Evolutionary conservation across 768 basidiomycete species (phyloP).

Genomic region (Hygrophorus russula): DNA sequence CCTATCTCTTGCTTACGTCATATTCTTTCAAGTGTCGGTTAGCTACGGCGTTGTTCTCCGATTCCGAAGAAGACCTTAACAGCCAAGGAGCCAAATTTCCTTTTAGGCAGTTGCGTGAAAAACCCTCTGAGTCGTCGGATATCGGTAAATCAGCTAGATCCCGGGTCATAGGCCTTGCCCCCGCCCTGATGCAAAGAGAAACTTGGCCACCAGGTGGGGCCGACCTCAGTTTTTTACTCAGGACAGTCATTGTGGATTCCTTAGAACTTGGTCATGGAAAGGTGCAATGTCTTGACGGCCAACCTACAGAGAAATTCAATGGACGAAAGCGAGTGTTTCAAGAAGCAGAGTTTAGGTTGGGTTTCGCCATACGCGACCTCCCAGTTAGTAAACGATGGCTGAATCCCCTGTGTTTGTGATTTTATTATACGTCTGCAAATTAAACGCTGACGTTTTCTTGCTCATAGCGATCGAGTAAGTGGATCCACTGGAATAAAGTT

Average conservation of each 20-base stretch:
- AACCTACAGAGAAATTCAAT: not conserved
- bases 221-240: constrained; percentile 72
- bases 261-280: constrained; percentile 26
- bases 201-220: constrained; percentile 84
- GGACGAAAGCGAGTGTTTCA: constrained; percentile 24
- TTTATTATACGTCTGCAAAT: not conserved
- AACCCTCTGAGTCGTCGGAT: not conserved
- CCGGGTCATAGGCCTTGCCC: constrained; percentile 66
- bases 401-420: constrained; percentile 65
- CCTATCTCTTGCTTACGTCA: constrained; percentile 64
- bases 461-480: constrained; percentile 38
- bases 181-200: constrained; percentile 58
- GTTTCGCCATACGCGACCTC: constrained; percentile 75
- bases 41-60: constrained; percentile 65
- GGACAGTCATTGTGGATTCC: constrained; percentile 80
- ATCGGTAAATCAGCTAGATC: constrained; percentile 16
- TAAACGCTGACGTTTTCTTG: constrained; percentile 2
- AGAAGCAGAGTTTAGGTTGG: constrained; percentile 69
- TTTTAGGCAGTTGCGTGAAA: constrained; percentile 3
- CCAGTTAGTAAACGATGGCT: constrained; percentile 68
- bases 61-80: constrained; percentile 41
- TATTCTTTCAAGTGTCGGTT: constrained; percentile 67
- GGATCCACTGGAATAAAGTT: not conserved
- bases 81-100: constrained; percentile 8
- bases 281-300: not conserved